These are phyloP conservation scores for Gyrodon lividus DNA, from an alignment of 768 basidiomycete species.

Conservation along the genomic window DNA sequence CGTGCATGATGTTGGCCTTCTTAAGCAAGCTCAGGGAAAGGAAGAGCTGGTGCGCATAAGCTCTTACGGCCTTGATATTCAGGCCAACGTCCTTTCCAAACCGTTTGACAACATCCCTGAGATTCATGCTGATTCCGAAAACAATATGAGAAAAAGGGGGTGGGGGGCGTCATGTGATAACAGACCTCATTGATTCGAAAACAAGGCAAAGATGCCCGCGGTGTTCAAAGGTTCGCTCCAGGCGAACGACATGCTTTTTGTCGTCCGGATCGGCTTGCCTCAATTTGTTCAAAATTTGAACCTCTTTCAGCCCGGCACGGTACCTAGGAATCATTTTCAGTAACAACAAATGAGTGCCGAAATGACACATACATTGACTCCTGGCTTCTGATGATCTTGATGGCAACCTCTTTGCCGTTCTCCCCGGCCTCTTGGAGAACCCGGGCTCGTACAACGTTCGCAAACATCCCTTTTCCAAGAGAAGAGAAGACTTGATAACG, in stretches of 20 bases:
- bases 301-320: constrained; percentile 92
- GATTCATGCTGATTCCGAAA: constrained; percentile 74
- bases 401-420: constrained; percentile 79
- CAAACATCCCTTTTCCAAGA: constrained; percentile 99
- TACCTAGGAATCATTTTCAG: constrained; percentile 55
- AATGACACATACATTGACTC: constrained; percentile 82
- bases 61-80: constrained; percentile 94
- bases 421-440: constrained; percentile 65
- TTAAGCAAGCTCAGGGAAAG: constrained; percentile 79
- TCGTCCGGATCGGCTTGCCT: constrained; percentile 91
- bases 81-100: constrained; percentile 98
- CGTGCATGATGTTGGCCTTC: constrained; percentile 94
- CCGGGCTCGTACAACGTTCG: constrained; percentile 90
- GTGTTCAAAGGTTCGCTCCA: constrained; percentile 95
- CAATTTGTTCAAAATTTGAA: constrained; percentile 82
- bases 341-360: constrained; percentile 1
- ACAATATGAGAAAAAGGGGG: constrained; percentile 15
- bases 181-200: constrained; percentile 89
- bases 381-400: constrained; percentile 94
- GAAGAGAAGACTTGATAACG: constrained; percentile 93
- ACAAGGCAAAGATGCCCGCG: constrained; percentile 95
- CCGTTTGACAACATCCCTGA: constrained; percentile 95
- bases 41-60: constrained; percentile 97
- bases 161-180: constrained; percentile 2
- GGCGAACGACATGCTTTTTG: constrained; percentile 93